Conservation (phyloP, 495 filamentous ascomycete genomes). For the Bombardia bombarda region DNA sequence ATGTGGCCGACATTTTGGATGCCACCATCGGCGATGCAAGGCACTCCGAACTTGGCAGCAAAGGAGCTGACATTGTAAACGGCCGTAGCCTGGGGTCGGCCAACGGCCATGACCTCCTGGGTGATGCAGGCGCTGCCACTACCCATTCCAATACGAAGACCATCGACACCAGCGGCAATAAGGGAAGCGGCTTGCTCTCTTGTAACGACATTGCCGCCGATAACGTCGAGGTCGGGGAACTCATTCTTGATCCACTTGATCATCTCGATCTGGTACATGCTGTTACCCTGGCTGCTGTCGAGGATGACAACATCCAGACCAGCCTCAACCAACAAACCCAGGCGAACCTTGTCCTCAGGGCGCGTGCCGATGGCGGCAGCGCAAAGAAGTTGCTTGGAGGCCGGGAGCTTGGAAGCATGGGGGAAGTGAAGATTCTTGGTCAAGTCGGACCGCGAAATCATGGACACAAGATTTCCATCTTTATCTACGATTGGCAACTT, state of each 20-base stretch:
- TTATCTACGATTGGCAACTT: conserved; percentile 95
- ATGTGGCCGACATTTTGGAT: conserved; percentile 99
- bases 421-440: conserved; percentile 99
- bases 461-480: conserved; percentile 78
- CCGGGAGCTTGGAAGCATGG: conserved; percentile 89
- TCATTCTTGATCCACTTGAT: conserved; percentile 87
- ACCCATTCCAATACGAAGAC: conserved; percentile 97
- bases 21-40: conserved; percentile 95
- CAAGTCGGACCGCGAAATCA: conserved; percentile 93
- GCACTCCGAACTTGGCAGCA: conserved; percentile 88
- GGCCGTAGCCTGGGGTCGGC: conserved; percentile 85
- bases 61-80: conserved; percentile 85
- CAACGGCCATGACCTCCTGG: conserved; percentile 99
- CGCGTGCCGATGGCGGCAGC: conserved; percentile 93
- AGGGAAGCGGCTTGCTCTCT: conserved; percentile 85
- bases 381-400: conserved; percentile 95
- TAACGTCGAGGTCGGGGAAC: conserved; percentile 82
- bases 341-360: conserved; percentile 77
- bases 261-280: conserved; percentile 95
- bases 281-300: conserved; percentile 94
- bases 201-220: conserved; percentile 96
- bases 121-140: conserved; percentile 97
- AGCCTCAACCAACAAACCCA: conserved; percentile 86
- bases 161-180: conserved; percentile 92
- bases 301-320: conserved; percentile 93